Conservation (phyloP, 805 yeast species). For the Monosporozyma unispora region DNA sequence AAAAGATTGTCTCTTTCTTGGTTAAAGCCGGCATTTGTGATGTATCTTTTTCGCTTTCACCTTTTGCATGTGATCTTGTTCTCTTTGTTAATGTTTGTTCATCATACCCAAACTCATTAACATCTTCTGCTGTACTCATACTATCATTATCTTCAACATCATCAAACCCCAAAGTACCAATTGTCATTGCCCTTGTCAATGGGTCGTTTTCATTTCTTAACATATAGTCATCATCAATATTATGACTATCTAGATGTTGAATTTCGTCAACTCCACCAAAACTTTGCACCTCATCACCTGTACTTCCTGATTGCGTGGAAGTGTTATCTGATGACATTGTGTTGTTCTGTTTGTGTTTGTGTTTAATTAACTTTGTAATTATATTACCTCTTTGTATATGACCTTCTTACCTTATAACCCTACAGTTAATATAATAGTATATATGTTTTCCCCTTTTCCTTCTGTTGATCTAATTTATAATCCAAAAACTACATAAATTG, state of each 20-base stretch:
- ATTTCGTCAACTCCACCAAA: not conserved
- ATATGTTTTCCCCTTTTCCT: too few species aligned
- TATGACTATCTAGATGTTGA: not conserved
- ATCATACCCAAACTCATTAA: not conserved
- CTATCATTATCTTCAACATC: not conserved
- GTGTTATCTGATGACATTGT: not conserved
- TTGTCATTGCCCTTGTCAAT: not conserved
- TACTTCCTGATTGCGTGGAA: not conserved
- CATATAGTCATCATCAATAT: constrained; percentile 1
- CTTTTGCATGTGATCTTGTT: not conserved
- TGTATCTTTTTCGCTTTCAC: not conserved
- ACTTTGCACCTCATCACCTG: not conserved
- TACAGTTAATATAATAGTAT: too few species aligned
- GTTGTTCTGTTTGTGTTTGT: too few species aligned
- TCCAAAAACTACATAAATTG: too few species aligned
- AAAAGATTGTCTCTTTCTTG: constrained; percentile 3
- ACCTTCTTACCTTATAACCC: too few species aligned
- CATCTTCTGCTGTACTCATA: not conserved
- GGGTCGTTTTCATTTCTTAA: not conserved
- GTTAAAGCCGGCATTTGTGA: not conserved
- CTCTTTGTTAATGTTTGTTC: not conserved
- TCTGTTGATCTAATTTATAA: too few species aligned
- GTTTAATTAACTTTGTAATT: too few species aligned
- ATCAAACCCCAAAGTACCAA: not conserved
- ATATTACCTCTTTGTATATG: too few species aligned